A percentile compares a stretch with the other conserved stretches of the same genome.
Conservation (phyloP, 805 yeast genomes). For the Brettanomyces anomalus region DNA sequence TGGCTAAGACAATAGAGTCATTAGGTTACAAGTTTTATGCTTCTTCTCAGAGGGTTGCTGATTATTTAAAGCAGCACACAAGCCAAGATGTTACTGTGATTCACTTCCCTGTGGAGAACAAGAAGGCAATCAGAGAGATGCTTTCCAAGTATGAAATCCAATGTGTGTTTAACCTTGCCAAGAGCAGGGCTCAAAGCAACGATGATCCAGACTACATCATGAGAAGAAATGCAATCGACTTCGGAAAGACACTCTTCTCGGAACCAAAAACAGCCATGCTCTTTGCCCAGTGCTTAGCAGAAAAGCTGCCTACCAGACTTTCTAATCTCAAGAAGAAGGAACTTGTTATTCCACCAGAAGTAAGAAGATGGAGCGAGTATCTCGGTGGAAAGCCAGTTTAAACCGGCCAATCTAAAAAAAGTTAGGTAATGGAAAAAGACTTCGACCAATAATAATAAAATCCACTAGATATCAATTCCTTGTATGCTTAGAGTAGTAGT, state of each 20-base stretch:
- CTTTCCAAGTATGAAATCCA: slow-evolving; percentile 80
- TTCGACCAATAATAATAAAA: no score
- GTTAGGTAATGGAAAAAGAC: no score
- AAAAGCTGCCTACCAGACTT: slow-evolving; percentile 51
- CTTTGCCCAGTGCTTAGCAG: slow-evolving; percentile 75
- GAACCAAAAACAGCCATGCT: slow-evolving; percentile 90
- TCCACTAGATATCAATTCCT: no score
- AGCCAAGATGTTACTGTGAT: slow-evolving; percentile 50
- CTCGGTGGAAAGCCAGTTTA: slow-evolving; percentile 87
- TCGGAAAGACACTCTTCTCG: slow-evolving; percentile 91
- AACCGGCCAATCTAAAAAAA: slow-evolving; percentile 1
- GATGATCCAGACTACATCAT: slow-evolving; percentile 89
- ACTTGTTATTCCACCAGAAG: slow-evolving; percentile 73
- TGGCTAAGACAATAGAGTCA: slow-evolving; percentile 58
- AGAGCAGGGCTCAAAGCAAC: slow-evolving; percentile 76
- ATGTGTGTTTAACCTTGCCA: slow-evolving; percentile 88
- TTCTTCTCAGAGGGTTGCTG: slow-evolving; percentile 64
- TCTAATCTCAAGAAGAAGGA: slow-evolving; percentile 34
- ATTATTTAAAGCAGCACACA: slow-evolving; percentile 50
- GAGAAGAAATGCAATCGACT: slow-evolving; percentile 99
- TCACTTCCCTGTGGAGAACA: slow-evolving; percentile 88
- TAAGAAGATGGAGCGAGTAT: slow-evolving; percentile 93
- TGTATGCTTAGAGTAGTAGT: no score
- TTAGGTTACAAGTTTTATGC: slow-evolving; percentile 78
- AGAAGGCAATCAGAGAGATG: slow-evolving; percentile 86